These are phyloP conservation scores for Orobanche coerulescens DNA, from an alignment of 257 asterid genomes.

Conservation along the genomic window DNA sequence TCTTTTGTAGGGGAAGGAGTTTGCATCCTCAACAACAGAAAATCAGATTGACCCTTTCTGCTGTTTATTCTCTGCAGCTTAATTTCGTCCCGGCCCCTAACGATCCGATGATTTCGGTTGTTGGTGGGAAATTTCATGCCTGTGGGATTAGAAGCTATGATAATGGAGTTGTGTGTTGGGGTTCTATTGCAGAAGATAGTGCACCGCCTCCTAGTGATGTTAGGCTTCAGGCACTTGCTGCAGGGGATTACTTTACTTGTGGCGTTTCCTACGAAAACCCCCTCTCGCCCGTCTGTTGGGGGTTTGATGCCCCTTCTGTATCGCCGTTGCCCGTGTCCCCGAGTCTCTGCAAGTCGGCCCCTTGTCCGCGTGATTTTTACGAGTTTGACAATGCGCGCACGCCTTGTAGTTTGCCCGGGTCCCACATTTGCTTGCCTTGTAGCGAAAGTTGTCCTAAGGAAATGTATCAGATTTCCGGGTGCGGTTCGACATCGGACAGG, in stretches of 20 bases:
- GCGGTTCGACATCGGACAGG: conserved; percentile 47
- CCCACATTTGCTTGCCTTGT: conserved; percentile 68
- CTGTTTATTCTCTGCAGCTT: conserved; percentile 30
- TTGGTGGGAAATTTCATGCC: conserved; percentile 76
- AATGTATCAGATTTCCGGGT: conserved; percentile 48
- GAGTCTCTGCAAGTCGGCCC: conserved; percentile 44
- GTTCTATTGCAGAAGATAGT: conserved; percentile 50
- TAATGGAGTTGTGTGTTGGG: conserved; percentile 79
- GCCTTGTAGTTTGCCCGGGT: conserved; percentile 54
- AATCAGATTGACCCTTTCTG: conserved; percentile 27
- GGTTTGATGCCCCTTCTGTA: conserved; percentile 54
- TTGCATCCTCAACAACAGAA: conserved; percentile 52
- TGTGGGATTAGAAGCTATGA: conserved; percentile 74
- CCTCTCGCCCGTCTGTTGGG: conserved; percentile 80
- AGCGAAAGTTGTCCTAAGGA: conserved; percentile 61
- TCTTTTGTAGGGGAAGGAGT: conserved; percentile 73
- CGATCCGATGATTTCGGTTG: conserved; percentile 62
- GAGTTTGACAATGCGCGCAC: conserved; percentile 44
- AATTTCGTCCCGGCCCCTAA: conserved; percentile 44
- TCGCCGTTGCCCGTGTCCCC: conserved; percentile 67
- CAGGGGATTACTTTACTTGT: conserved; percentile 87
- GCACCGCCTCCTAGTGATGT: conserved; percentile 68
- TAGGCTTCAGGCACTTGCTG: conserved; percentile 66
- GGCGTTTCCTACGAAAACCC: conserved; percentile 63
- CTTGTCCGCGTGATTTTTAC: conserved; percentile 51